phyloP scores from a whole-genome alignment of 345 rosid species.

The Hevea brasiliensis region DNA sequence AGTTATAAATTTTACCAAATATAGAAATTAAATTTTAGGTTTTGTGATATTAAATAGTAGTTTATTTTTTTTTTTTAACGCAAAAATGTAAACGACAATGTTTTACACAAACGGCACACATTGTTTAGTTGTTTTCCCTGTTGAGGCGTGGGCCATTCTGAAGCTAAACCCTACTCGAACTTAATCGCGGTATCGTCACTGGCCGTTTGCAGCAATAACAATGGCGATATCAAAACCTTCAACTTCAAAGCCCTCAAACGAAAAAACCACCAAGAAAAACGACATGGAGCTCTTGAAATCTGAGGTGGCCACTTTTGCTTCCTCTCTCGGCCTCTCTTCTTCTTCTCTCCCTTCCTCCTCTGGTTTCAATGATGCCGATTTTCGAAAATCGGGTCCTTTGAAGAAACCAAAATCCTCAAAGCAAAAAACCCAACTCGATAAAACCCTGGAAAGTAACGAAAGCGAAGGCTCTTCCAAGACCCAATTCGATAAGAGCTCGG shows the following conservation, averaged over 20 bases:
- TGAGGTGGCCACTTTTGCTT: constrained; percentile 76
- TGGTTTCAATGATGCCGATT: constrained; percentile 74
- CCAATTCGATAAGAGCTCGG: background rate
- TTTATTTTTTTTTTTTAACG: no score
- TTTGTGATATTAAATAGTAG: no score
- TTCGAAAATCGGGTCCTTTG: constrained; percentile 48
- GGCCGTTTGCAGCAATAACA: background rate
- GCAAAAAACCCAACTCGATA: background rate
- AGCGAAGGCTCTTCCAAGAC: background rate
- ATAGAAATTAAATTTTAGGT: no score
- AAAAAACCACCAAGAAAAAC: constrained; percentile 1
- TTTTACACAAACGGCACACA: no score
- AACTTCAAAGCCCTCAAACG: constrained; percentile 29
- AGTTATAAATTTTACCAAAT: no score
- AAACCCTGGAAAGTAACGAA: background rate
- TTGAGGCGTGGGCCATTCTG: no score
- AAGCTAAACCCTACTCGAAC: no score
- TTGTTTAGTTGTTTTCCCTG: no score
- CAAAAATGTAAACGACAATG: no score
- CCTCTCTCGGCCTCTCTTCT: constrained; percentile 75
- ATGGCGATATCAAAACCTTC: constrained; percentile 36
- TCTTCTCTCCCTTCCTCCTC: constrained; percentile 44
- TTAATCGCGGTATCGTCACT: no score
- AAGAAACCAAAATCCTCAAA: constrained; percentile 22
- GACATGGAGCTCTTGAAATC: constrained; percentile 50